Evolutionary conservation across 1,284 basidiomycete genomes (phyloP).

Genomic region (Xerocomus minutiporus): DNA sequence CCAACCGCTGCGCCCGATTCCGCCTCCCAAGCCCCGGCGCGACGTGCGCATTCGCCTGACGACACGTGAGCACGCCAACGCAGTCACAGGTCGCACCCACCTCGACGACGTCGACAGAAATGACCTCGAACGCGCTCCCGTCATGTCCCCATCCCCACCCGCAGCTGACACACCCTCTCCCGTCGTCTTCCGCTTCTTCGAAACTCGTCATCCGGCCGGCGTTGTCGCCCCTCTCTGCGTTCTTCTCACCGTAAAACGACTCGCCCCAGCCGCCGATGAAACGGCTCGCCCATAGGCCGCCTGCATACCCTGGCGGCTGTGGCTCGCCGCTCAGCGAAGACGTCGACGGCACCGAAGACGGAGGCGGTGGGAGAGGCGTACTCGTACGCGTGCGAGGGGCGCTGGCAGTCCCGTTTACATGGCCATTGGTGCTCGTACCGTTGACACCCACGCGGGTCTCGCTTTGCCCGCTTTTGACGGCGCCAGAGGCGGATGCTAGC

Average conservation of each 20-base stretch:
- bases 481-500: constrained; percentile 30
- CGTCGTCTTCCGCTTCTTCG: constrained; percentile 57
- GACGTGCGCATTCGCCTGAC: constrained; percentile 43
- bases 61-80: constrained; percentile 2
- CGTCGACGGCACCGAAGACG: constrained; percentile 21
- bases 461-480: constrained; percentile 21
- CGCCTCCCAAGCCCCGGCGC: constrained; percentile 46
- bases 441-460: constrained; percentile 15
- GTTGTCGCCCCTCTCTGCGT: constrained; percentile 23
- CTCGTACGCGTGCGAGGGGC: constrained; percentile 30
- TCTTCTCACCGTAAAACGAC: constrained; percentile 31
- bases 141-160: constrained; percentile 74
- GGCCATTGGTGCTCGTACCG: constrained; percentile 21
- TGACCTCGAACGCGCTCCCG: constrained; percentile 67
- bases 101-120: constrained; percentile 56
- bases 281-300: constrained; percentile 43
- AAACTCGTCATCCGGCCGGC: constrained; percentile 26
- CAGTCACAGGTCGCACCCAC: constrained; percentile 37
- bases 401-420: constrained; percentile 29
- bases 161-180: constrained; percentile 56
- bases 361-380: constrained; percentile 26
- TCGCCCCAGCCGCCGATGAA: constrained; percentile 51
- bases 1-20: constrained; percentile 60
- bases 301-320: constrained; percentile 30
- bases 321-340: constrained; percentile 22